phyloP scores from a whole-genome alignment of 345 rosid species.

The Dipteronia dyeriana region DNA sequence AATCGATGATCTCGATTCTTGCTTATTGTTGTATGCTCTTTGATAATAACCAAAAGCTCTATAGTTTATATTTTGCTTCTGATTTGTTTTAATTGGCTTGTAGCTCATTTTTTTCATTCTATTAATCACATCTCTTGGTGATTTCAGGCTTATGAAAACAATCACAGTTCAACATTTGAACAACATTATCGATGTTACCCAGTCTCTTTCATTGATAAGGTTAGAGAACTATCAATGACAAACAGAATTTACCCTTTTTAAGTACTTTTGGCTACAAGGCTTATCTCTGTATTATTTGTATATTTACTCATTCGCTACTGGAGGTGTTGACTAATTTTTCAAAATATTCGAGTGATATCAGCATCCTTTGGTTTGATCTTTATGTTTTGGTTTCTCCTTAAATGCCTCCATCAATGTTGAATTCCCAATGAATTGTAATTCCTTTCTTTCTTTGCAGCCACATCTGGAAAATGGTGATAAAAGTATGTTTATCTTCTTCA shows the following conservation, averaged over 20 bases:
- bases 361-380: neutral
- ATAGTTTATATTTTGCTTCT: conserved; percentile 2
- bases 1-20: neutral
- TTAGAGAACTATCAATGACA: neutral
- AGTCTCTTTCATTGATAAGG: conserved; percentile 65
- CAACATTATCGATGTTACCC: conserved; percentile 65
- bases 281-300: neutral
- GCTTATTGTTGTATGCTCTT: neutral
- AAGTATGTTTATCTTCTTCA: conserved; percentile 34
- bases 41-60: neutral
- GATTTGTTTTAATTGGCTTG: neutral
- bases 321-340: neutral
- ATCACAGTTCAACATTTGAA: conserved; percentile 39
- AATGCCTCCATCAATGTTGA: neutral
- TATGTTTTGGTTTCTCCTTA: neutral
- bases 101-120: neutral
- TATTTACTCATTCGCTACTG: neutral
- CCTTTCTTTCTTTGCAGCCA: conserved; percentile 38
- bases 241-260: neutral
- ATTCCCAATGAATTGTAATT: conserved; percentile 6
- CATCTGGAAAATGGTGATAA: conserved; percentile 73
- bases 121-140: conserved; percentile 12
- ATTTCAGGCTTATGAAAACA: conserved; percentile 37
- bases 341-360: neutral
- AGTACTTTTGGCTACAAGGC: neutral